Evolutionary conservation across 495 filamentous ascomycete genomes (phyloP).

Genomic region (Penicillium longicatenatum): DNA sequence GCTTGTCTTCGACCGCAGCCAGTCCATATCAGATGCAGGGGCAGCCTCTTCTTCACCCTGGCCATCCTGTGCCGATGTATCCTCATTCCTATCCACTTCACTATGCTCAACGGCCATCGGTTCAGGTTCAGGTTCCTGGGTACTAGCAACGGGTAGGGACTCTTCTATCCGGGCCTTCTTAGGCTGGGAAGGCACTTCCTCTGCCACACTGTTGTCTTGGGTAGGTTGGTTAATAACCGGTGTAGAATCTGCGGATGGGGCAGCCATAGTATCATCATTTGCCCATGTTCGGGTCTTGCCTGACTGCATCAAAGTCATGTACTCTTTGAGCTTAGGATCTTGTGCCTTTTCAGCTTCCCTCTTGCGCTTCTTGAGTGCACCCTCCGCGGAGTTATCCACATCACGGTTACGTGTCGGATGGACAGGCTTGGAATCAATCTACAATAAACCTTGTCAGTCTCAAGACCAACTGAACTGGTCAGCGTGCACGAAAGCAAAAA

Average conservation of each 20-base stretch:
- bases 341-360: conserved; percentile 50
- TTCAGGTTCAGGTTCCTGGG: conserved; percentile 23
- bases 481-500: conserved; percentile 40
- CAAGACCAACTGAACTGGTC: conserved; percentile 50
- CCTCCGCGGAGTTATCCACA: conserved; percentile 22
- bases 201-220: conserved; percentile 28
- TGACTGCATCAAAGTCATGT: conserved; percentile 77
- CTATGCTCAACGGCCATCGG: conserved; percentile 30
- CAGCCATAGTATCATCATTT: conserved; percentile 55
- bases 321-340: conserved; percentile 84
- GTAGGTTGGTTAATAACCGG: conserved; percentile 25
- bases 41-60: conserved; percentile 20
- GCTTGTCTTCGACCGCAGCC: conserved; percentile 91
- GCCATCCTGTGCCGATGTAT: conserved; percentile 24
- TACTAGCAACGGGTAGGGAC: conserved; percentile 6
- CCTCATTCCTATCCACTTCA: conserved; percentile 21
- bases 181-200: conserved; percentile 46
- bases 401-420: conserved; percentile 39
- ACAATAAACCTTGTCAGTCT: conserved; percentile 45
- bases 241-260: conserved; percentile 13
- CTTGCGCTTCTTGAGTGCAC: conserved; percentile 56
- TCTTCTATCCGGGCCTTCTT: conserved; percentile 43
- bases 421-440: conserved; percentile 44
- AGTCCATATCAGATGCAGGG: conserved; percentile 71
- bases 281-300: conserved; percentile 70